These are phyloP conservation scores for Colletotrichum lupini DNA, from an alignment of 2,329 filamentous ascomycete genomes.

Conservation along the genomic window DNA sequence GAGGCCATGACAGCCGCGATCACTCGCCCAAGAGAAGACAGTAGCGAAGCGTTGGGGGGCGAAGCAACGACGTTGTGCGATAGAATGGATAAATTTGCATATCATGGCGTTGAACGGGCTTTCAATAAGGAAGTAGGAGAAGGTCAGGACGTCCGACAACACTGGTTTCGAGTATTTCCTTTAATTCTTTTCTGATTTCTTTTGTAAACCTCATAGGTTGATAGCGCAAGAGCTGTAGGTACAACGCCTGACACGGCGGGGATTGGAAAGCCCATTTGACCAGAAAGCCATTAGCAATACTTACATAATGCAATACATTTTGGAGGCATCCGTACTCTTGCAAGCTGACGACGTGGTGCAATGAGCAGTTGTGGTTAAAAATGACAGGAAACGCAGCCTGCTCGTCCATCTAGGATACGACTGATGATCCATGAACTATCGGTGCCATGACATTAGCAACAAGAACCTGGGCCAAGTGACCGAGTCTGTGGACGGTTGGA, in stretches of 20 bases:
- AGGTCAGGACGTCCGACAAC: neutral
- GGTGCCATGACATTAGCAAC: neutral
- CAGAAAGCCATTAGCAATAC: constrained; percentile 19
- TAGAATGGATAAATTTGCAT: constrained; percentile 13
- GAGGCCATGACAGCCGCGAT: constrained; percentile 22
- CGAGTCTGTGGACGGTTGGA: neutral
- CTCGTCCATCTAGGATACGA: neutral
- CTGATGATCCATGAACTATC: neutral
- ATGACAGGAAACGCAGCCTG: too few relatives aligned
- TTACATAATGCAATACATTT: constrained; percentile 27
- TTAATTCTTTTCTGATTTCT: neutral
- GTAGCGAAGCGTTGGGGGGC: neutral
- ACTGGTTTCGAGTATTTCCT: neutral
- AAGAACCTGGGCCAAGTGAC: too few relatives aligned
- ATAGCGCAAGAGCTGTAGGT: neutral
- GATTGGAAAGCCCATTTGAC: neutral
- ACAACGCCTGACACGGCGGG: neutral
- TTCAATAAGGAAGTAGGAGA: neutral
- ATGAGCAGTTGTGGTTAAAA: too few relatives aligned
- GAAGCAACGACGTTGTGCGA: neutral
- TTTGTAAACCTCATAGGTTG: constrained; percentile 6
- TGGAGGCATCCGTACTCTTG: neutral
- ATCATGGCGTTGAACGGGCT: constrained; percentile 2
- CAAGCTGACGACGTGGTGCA: neutral
- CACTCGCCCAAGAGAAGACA: constrained; percentile 13